Conservation (phyloP, 345 rosid species). For the Eucalyptus camaldulensis region DNA sequence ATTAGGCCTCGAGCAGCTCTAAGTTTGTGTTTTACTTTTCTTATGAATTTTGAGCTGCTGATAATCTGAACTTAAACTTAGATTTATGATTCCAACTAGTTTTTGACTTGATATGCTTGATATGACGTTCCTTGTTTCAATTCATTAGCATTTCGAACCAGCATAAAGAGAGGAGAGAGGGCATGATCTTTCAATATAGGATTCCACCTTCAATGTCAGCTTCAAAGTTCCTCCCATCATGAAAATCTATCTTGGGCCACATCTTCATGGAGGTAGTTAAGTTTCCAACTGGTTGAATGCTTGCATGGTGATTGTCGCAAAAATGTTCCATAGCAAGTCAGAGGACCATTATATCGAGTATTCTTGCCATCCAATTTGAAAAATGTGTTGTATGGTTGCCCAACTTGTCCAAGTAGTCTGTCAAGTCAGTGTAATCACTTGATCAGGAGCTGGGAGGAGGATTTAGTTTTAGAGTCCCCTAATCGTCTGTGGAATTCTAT, state of each 20-base stretch:
- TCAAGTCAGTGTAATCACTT: neutral
- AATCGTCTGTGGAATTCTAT: neutral
- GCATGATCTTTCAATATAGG: neutral
- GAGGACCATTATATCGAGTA: neutral
- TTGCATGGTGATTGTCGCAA: neutral
- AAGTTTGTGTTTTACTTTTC: neutral
- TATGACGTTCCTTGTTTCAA: neutral
- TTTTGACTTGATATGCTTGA: neutral
- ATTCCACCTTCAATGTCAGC: neutral
- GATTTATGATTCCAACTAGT: neutral
- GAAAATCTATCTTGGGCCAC: neutral
- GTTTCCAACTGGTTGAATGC: neutral
- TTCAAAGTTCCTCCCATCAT: neutral
- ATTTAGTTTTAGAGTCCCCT: neutral
- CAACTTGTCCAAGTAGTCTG: neutral
- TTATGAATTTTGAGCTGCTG: neutral
- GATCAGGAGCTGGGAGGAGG: neutral
- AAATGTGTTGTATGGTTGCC: neutral
- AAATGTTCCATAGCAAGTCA: neutral
- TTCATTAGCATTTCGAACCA: neutral
- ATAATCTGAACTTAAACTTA: neutral
- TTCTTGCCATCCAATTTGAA: neutral
- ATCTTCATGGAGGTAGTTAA: neutral
- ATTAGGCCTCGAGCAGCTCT: neutral
- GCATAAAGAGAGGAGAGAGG: neutral